These are phyloP conservation scores for Cordyceps pruinosa DNA, from an alignment of 2,329 filamentous ascomycete species.

Conservation along the genomic window DNA sequence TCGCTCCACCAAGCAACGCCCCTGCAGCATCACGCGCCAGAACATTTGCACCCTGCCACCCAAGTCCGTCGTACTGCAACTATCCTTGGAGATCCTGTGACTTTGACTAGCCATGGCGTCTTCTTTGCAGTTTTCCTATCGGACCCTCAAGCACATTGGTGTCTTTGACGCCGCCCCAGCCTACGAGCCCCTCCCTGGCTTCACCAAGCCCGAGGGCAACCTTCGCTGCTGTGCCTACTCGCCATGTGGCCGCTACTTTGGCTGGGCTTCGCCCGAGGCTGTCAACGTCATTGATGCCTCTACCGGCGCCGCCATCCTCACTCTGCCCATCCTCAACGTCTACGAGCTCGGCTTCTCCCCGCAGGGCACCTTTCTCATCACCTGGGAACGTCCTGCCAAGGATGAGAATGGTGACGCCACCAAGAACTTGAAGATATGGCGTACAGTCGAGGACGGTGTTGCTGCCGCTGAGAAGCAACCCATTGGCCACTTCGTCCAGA, in stretches of 20 bases:
- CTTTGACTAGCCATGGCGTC: constrained; percentile 92
- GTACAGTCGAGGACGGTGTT: constrained; percentile 63
- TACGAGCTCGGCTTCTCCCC: constrained; percentile 95
- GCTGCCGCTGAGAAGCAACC: constrained; percentile 61
- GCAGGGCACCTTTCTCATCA: constrained; percentile 84
- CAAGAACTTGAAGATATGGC: constrained; percentile 98
- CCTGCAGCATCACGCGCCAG: constrained; percentile 12
- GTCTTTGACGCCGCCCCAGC: constrained; percentile 85
- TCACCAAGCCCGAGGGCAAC: constrained; percentile 83
- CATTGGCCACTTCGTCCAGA: constrained; percentile 88
- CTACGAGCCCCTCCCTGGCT: constrained; percentile 79
- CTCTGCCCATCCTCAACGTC: constrained; percentile 72
- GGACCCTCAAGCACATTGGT: constrained; percentile 94
- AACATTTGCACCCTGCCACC: constrained; percentile 11
- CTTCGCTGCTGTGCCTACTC: constrained; percentile 94
- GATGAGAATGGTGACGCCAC: constrained; percentile 88
- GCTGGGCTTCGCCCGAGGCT: constrained; percentile 82
- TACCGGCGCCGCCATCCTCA: constrained; percentile 65
- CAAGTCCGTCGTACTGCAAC: constrained; percentile 19
- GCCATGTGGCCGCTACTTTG: constrained; percentile 90
- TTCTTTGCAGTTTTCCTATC: constrained; percentile 92
- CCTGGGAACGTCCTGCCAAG: constrained; percentile 90
- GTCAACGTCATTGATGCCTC: constrained; percentile 82
- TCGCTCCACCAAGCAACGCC: constrained; percentile 4
- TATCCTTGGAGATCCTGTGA: constrained; percentile 49